A percentile compares a stretch with the other conserved stretches of the same genome.
phyloP scores from a whole-genome alignment of 495 filamentous ascomycete genomes.

The Hypoxylon trugodes region DNA sequence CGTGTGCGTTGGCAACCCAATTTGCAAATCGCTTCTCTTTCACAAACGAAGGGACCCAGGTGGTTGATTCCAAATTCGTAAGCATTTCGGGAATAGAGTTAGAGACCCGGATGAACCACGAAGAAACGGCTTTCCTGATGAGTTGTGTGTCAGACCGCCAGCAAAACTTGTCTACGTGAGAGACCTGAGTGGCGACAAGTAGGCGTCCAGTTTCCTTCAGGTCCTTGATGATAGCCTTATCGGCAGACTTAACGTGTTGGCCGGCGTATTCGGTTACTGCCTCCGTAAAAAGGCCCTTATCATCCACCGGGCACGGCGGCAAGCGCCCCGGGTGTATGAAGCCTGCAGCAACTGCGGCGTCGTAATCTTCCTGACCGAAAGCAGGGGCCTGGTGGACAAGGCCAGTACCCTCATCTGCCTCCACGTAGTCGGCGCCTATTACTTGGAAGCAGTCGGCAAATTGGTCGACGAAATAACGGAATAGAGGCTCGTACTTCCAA shows the following conservation, averaged over 20 bases:
- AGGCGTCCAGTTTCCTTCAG: constrained; percentile 82
- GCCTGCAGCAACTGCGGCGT: constrained; percentile 77
- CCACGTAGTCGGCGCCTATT: constrained; percentile 88
- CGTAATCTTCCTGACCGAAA: constrained; percentile 97
- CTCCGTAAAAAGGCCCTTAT: constrained; percentile 79
- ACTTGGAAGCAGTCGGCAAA: constrained; percentile 95
- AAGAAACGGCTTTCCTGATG: constrained; percentile 92
- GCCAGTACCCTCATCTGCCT: constrained; percentile 90
- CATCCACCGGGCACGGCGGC: constrained; percentile 91
- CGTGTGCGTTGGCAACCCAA: constrained; percentile 91
- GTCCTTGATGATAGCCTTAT: constrained; percentile 93
- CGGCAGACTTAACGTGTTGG: constrained; percentile 91
- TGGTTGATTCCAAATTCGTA: constrained; percentile 84
- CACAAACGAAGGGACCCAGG: constrained; percentile 93
- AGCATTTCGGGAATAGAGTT: constrained; percentile 90
- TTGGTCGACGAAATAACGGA: constrained; percentile 91
- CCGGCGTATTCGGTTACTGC: constrained; percentile 87
- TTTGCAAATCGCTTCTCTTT: constrained; percentile 86
- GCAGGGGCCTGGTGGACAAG: constrained; percentile 96
- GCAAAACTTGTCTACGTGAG: constrained; percentile 95
- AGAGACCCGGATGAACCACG: constrained; percentile 93
- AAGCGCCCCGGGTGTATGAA: constrained; percentile 78
- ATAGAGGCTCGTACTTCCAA: constrained; percentile 91
- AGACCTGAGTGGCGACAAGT: constrained; percentile 88
- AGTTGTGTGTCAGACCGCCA: constrained; percentile 94